These are phyloP conservation scores for Chrysopogon serrulatus DNA, from an alignment of 176 grass and related monocot species.

Conservation along the genomic window DNA sequence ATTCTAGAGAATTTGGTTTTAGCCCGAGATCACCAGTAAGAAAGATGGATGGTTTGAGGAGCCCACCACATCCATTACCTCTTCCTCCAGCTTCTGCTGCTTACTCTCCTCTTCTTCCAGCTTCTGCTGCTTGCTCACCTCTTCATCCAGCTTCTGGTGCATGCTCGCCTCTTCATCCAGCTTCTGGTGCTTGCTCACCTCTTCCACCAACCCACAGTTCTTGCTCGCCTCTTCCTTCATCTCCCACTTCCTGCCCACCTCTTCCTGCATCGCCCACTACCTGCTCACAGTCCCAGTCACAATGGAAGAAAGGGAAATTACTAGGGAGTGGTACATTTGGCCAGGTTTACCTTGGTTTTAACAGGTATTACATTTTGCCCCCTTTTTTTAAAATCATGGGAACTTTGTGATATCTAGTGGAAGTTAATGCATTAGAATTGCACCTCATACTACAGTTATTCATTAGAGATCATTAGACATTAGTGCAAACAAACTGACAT, in stretches of 20 bases:
- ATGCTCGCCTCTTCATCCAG: constrained; percentile 9
- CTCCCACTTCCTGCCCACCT: constrained; percentile 28
- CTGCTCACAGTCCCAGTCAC: constrained; percentile 30
- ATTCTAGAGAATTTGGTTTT: constrained; percentile 52
- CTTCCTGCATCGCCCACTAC: constrained; percentile 31
- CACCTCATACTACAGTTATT: neutral
- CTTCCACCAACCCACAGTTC: constrained; percentile 37
- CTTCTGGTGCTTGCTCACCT: constrained; percentile 17
- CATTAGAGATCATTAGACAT: neutral
- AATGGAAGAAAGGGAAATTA: constrained; percentile 84
- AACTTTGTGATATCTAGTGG: neutral
- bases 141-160: neutral
- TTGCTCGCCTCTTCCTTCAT: constrained; percentile 37
- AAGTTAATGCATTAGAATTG: neutral
- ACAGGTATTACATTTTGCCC: constrained; percentile 46
- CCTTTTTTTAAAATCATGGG: neutral
- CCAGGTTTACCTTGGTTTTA: constrained; percentile 93
- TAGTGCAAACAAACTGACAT: neutral
- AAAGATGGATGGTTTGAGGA: constrained; percentile 56
- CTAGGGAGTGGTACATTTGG: constrained; percentile 91
- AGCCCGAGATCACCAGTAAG: constrained; percentile 45
- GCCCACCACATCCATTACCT: constrained; percentile 73
- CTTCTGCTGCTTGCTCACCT: constrained; percentile 16
- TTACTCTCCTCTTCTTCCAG: constrained; percentile 15
- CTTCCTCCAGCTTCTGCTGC: constrained; percentile 47